Conservation (phyloP, 768 basidiomycete species). For the Lentinus brumalis region DNA sequence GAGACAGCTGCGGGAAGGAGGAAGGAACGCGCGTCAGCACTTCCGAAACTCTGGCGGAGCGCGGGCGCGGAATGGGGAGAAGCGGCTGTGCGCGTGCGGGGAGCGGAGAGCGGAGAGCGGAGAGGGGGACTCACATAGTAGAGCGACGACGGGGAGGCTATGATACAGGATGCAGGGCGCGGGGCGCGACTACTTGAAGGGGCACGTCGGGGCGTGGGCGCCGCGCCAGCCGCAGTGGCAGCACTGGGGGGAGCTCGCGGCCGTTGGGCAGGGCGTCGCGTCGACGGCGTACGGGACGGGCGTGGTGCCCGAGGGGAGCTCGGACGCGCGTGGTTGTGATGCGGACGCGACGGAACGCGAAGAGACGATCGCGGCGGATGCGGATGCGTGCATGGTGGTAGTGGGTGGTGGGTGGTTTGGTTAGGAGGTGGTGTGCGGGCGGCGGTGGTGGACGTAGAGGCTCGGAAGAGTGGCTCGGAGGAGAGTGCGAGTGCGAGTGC, state of each 20-base stretch:
- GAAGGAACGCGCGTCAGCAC: conserved; percentile 15
- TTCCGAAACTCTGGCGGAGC: conserved; percentile 4
- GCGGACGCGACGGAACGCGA: conserved; percentile 16
- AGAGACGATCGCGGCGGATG: conserved; percentile 5
- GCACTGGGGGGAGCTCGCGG: conserved; percentile 71
- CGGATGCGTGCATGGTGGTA: conserved; percentile 19
- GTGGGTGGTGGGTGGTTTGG: conserved; percentile 3
- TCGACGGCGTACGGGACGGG: conserved; percentile 30
- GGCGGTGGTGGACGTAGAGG: not conserved
- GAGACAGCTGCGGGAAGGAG: conserved; percentile 11
- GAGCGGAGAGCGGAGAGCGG: conserved; percentile 14
- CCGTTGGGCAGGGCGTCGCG: conserved; percentile 36
- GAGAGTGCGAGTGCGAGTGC: conserved; percentile 8
- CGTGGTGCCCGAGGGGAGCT: conserved; percentile 25
- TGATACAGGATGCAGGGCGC: conserved; percentile 22
- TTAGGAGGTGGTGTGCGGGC: not conserved
- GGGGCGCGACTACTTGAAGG: conserved; percentile 54
- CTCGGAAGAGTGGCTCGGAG: conserved; percentile 5
- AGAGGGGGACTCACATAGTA: conserved; percentile 26
- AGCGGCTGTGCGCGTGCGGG: not conserved
- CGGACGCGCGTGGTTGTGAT: conserved; percentile 17
- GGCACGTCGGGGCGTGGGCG: conserved; percentile 58
- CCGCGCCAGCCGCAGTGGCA: conserved; percentile 79
- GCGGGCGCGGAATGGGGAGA: conserved; percentile 1
- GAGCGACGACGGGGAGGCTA: conserved; percentile 19